Base-by-base conservation (phyloP, 495 filamentous ascomycete species). In the Hypoxylon trugodes region DNA sequence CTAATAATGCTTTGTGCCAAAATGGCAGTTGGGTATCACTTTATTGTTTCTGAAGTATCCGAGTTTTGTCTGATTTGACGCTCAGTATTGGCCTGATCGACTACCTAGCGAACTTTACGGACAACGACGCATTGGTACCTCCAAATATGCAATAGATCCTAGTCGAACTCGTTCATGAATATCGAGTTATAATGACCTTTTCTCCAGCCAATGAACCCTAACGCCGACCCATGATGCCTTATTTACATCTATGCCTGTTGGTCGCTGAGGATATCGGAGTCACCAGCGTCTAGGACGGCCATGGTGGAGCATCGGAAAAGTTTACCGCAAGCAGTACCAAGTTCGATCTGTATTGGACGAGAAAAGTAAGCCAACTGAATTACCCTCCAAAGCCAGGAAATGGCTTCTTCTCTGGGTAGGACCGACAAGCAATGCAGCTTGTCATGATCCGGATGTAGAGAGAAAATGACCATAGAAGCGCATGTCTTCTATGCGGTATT, bases 281-380 rank as follows among this genome's bases (percentile, higher is more conserved):
- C 95, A 89, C 95, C 95, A 78, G 92, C 93, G 80, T 97, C 93
- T 37, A 98, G 80, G 76, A 97, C 88, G 59, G 93, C 87, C 92
- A 98, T 96, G 74, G 92, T 96, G 49, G 89, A 90, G 85, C 92
- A 96, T 55, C 87, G 80, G 85, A 89, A 90, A 68, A 96, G 87
- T 79, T 96, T 96, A 79, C 92, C 92, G 70, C 76, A 78, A 52
- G 93, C 91, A 69, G 92, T 97, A 61, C 95, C 95, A 53, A 98
- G 84, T 80, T 98, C 93, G 76, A 97, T 96, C 93, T 97, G 75
- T 79, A 67, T 46, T 54, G 36, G 41, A 45, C 22, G 15, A n/a
- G 56, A 61, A 71, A 61, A 60, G 75, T 79, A 79, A 82, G 79
- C 85, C 74, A 79, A 46, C 73, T 74, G 71, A 70, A 73, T 76